Percentiles rank a stretch among this genome's conserved stretches.
Conservation (phyloP, 2,329 filamentous ascomycete species). For the Parasarocladium wereldwijsianum region DNA sequence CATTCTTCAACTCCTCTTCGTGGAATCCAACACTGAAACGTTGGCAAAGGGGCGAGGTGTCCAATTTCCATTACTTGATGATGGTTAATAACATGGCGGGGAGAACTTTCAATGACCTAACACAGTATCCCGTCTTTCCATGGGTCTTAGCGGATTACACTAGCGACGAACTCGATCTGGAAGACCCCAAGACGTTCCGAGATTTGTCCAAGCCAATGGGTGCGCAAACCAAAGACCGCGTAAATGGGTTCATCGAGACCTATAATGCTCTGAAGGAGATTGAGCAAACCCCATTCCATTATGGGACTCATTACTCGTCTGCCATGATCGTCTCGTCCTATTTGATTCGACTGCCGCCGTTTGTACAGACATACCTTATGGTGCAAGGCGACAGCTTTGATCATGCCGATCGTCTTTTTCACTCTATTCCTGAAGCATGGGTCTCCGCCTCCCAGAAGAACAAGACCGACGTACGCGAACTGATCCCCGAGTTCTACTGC, state of each 20-base stretch:
- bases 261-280: slow-evolving; percentile 86
- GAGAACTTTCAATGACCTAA: slow-evolving; percentile 92
- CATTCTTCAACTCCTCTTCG: slow-evolving; percentile 71
- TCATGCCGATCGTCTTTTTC: slow-evolving; percentile 88
- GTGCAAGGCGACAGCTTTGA: slow-evolving; percentile 95
- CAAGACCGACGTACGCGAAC: slow-evolving; percentile 85
- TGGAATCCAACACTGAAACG: slow-evolving; percentile 75
- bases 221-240: slow-evolving; percentile 63
- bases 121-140: slow-evolving; percentile 94
- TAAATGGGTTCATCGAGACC: slow-evolving; percentile 66
- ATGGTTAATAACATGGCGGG: slow-evolving; percentile 96
- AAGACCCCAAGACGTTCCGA: slow-evolving; percentile 71
- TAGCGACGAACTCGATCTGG: slow-evolving; percentile 79
- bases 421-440: slow-evolving; percentile 86
- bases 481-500: slow-evolving; percentile 96
- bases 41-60: slow-evolving; percentile 90
- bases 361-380: slow-evolving; percentile 87
- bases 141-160: slow-evolving; percentile 96
- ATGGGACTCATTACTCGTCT: slow-evolving; percentile 96
- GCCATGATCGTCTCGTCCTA: slow-evolving; percentile 98
- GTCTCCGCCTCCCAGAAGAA: slow-evolving; percentile 76
- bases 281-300: slow-evolving; percentile 86
- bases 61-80: slow-evolving; percentile 98
- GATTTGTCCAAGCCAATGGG: slow-evolving; percentile 96
- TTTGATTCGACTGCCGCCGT: slow-evolving; percentile 85